A percentile compares a stretch with the other conserved stretches of the same genome.
Conservation (phyloP, 441 rosid genomes). For the Eutrema salsugineum region DNA sequence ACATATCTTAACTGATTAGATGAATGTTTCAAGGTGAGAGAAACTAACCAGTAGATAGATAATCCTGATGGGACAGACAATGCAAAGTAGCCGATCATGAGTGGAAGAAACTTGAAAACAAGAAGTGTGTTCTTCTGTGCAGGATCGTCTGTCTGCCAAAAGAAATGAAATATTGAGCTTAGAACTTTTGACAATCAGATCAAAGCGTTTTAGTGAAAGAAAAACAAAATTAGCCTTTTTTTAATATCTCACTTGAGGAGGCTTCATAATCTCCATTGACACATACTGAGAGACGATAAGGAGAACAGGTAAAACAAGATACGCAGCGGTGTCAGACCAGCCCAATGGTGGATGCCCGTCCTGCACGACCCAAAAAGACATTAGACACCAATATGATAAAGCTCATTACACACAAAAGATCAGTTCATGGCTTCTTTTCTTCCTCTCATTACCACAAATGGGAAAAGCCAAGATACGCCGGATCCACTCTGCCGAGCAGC, state of each 20-base stretch:
- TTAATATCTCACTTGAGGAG: slow-evolving; percentile 80
- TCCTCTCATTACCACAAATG: slow-evolving; percentile 74
- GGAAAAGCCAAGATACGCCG: slow-evolving; percentile 94
- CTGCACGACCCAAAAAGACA: slow-evolving; percentile 40
- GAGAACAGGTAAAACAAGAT: slow-evolving; percentile 93
- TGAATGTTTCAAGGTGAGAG: slow-evolving; percentile 13
- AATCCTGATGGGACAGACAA: slow-evolving; percentile 97
- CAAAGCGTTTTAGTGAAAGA: background rate
- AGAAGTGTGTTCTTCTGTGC: slow-evolving; percentile 90
- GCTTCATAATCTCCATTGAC: slow-evolving; percentile 98
- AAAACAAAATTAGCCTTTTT: slow-evolving; percentile 3
- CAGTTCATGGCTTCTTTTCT: background rate
- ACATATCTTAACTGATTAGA: background rate
- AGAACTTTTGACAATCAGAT: background rate
- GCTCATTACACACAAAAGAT: background rate
- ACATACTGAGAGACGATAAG: slow-evolving; percentile 81
- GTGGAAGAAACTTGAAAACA: slow-evolving; percentile 91
- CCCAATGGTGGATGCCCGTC: slow-evolving; percentile 97
- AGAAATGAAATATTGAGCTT: slow-evolving; percentile 9
- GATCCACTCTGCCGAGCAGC: slow-evolving; percentile 98
- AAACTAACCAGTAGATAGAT: slow-evolving; percentile 92
- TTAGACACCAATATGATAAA: slow-evolving; percentile 21
- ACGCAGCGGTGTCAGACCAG: slow-evolving; percentile 86
- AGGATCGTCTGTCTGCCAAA: slow-evolving; percentile 86
- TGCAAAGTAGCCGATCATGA: slow-evolving; percentile 95